Evolutionary conservation across 163 green algal species (phyloP), one percentile per base, ranked within the genome.

Genomic region (Scenedesmus sp.): DNA sequence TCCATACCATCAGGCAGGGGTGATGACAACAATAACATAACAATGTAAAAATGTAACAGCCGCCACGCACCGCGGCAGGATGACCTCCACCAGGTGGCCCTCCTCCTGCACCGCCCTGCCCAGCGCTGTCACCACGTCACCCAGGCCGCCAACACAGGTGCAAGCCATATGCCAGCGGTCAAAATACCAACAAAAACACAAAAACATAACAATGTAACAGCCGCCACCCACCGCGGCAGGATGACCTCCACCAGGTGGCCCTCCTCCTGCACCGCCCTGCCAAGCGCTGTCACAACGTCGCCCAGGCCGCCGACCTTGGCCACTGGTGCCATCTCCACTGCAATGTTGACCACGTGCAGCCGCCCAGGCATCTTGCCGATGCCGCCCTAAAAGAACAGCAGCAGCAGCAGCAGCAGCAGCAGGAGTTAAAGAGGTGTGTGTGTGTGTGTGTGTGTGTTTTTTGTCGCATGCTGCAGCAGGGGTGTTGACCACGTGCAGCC

Each of bases 251-350:
- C 97, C 13, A 97, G 73, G 94, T 99, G 97, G 2, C 98, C 98
- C 90, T 98, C 94, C 86, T 99, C 98, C 91, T 98, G 95, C 46
- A 99, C 97, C 7, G 98, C 98, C 8, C 98, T 94, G 1, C 95
- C 97, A 90, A 99, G 94, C 7, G 96, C 96, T 3, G 98, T 99
- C 60, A 99, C 98, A 18, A 99, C 98, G 94, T 99, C 98, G 5
- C 97, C 98, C 93, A 99, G 97, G 76, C 98, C 98, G 55, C 98
- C 98, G 60, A 99, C 98, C 97, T 99, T 99, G 59, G 97, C 97
- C 60, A 99, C 98, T 82, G 98, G 98, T 70, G 98, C 98, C 98
- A 99, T 99, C 95, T 99, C 98, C n/a, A 99, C 97, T 0, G 98
- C 95, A 62, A 99, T 96, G 94, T 99, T 98, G 8, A 97, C 94